Base-by-base conservation (phyloP, 2,329 filamentous ascomycete genomes). In the Incumbomyces delicatus region DNA sequence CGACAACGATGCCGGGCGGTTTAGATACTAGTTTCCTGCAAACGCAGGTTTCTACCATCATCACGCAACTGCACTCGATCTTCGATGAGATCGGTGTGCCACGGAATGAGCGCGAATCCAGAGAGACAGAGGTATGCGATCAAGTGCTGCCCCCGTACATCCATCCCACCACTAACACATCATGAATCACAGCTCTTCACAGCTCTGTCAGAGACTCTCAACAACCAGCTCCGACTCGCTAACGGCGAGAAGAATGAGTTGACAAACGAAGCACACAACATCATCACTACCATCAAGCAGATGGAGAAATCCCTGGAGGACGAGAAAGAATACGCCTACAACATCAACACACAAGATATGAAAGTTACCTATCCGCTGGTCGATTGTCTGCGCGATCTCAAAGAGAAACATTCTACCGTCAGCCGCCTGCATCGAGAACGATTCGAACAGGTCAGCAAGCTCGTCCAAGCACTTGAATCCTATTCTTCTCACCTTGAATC, bases 61-160 rank as follows among this genome's bases (percentile, higher is more conserved):
- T 96, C 63, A 80, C 80, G 66, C 88, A 95, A 68, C 77, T 98
- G 51, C 90, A 96, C 68, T 85, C 85, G 55, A 78, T 96, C 48
- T 98, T 95, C 61, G 92, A 98, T 65, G 90, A 98, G 63, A 98
- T 98, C 61, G 92, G 92, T 49, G 85, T 98, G n/a, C 80, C 90
- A 22, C 80, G 73, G 60, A 88, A 95, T 80, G 92, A 96, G 66
- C 85, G 92, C 61, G 88, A 96, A 63, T 76, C 79, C 41, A 78
- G 92, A 60, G 90, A 96, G 64, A 78, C 86, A 63, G 87, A 95
- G 80, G 89, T 94, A 71, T 61, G 76, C 60, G 42, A 50, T 50
- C 45, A 27, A 35, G 44, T 34, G 13, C 12, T 29, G 29, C 33
- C 33, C 40, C 44, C 16, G 43, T 30, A 36, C 31, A n/a, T n/a